Percentiles rank a stretch among this genome's conserved stretches.
phyloP scores from a whole-genome alignment of 177 flowering plant species.

The Tripterygium wilfordii region DNA sequence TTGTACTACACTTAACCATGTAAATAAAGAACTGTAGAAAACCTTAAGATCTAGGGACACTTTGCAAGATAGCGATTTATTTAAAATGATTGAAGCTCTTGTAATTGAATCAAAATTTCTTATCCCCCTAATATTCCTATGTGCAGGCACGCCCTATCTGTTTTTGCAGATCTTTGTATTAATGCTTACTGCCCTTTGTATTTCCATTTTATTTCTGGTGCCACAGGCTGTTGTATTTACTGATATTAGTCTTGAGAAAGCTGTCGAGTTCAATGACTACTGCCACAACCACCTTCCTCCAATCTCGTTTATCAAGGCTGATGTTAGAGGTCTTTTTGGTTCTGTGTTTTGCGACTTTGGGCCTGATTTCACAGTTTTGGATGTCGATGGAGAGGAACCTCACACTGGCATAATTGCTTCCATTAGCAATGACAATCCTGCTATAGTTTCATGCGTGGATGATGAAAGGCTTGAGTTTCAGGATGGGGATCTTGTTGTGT shows the following conservation, averaged over 20 bases:
- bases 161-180: not conserved
- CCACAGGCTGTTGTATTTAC: constrained; percentile 86
- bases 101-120: too few relatives aligned
- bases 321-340: constrained; percentile 88
- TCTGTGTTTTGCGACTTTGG: constrained; percentile 81
- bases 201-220: constrained; percentile 3
- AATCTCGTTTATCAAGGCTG: constrained; percentile 70
- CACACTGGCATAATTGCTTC: constrained; percentile 89
- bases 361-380: constrained; percentile 62
- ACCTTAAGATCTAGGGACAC: too few relatives aligned
- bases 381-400: constrained; percentile 91
- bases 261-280: constrained; percentile 69
- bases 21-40: too few relatives aligned
- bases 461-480: constrained; percentile 91
- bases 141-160: too few relatives aligned
- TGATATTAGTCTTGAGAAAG: constrained; percentile 55
- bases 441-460: constrained; percentile 80
- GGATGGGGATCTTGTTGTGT: constrained; percentile 90
- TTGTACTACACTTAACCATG: too few relatives aligned
- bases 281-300: constrained; percentile 82
- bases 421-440: constrained; percentile 77
- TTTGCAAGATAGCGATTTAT: too few relatives aligned
- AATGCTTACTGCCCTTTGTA: not conserved
- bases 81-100: too few relatives aligned
- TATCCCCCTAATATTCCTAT: too few relatives aligned